A percentile compares a stretch with the other conserved stretches of the same genome.
These are phyloP conservation scores for Stachybotrys elegans DNA, from an alignment of 2,329 filamentous ascomycete species.

Conservation along the genomic window DNA sequence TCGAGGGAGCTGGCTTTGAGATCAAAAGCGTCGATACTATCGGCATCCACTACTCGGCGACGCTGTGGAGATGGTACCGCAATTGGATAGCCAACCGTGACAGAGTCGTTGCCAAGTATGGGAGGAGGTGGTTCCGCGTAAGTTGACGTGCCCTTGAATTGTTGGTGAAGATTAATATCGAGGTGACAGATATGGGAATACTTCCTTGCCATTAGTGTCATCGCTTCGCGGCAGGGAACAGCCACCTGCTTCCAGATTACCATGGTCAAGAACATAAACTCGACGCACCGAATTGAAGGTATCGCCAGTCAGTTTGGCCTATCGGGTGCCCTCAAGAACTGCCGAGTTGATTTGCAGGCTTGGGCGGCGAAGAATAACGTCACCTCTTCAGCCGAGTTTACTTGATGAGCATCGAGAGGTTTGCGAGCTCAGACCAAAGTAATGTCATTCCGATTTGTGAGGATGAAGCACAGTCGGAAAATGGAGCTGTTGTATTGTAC, in stretches of 20 bases:
- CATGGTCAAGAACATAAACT: slow-evolving; percentile 89
- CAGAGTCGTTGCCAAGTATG: slow-evolving; percentile 90
- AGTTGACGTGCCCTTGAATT: slow-evolving; percentile 28
- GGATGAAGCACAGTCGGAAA: no score
- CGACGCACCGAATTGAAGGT: slow-evolving; percentile 77
- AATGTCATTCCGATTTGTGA: no score
- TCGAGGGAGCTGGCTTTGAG: slow-evolving; percentile 69
- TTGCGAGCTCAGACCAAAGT: no score
- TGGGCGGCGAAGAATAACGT: slow-evolving; percentile 33
- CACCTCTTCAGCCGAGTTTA: no score
- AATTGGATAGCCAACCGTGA: slow-evolving; percentile 96
- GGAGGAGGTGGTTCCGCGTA: slow-evolving; percentile 90
- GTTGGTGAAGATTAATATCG: no score
- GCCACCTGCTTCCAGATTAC: slow-evolving; percentile 88
- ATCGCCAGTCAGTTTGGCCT: slow-evolving; percentile 67
- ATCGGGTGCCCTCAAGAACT: slow-evolving; percentile 49
- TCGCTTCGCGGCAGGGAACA: slow-evolving; percentile 76
- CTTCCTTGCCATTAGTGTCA: slow-evolving; percentile 84
- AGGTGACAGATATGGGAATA: slow-evolving; percentile 89
- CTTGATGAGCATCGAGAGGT: no score
- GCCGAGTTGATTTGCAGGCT: slow-evolving; percentile 25
- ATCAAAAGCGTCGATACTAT: slow-evolving; percentile 89
- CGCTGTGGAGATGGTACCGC: slow-evolving; percentile 96
- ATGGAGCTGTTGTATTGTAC: no score
- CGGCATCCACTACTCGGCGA: slow-evolving; percentile 94